phyloP scores from a whole-genome alignment of 2,329 filamentous ascomycete genomes.

The Conoideocrella luteorostrata region DNA sequence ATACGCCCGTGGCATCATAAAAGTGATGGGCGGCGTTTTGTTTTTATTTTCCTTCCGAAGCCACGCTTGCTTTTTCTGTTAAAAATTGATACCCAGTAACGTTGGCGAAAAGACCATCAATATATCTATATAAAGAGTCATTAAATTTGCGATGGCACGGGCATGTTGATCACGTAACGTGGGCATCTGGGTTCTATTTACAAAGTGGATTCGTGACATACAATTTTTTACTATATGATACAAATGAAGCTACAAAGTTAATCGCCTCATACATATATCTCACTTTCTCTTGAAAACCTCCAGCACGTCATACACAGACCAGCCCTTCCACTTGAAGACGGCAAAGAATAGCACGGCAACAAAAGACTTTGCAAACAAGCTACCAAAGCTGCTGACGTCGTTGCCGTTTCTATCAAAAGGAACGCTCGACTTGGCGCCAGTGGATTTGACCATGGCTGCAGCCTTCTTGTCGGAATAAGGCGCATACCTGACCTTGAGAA shows the following conservation, averaged over 20 bases:
- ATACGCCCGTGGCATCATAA: conserved; percentile 25
- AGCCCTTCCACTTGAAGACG: conserved; percentile 8
- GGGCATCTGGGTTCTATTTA: not conserved
- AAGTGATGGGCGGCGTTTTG: not conserved
- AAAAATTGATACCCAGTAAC: too few species aligned
- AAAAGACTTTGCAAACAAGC: conserved; percentile 8
- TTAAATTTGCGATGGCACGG: too few species aligned
- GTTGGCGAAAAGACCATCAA: too few species aligned
- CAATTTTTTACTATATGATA: not conserved
- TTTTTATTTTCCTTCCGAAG: not conserved
- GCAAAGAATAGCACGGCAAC: conserved; percentile 5
- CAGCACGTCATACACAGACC: conserved; percentile 5
- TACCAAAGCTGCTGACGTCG: conserved; percentile 1
- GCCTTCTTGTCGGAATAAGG: conserved; percentile 15
- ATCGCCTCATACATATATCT: too few species aligned
- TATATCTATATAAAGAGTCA: too few species aligned
- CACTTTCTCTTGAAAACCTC: conserved; percentile 1
- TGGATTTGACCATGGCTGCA: conserved; percentile 6
- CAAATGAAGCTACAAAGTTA: too few species aligned
- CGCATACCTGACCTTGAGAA: conserved; percentile 15
- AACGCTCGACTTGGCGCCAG: conserved; percentile 6
- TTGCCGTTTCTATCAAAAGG: conserved; percentile 10
- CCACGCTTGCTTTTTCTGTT: too few species aligned
- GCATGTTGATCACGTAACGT: too few species aligned
- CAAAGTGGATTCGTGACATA: not conserved